Conservation (phyloP, 23 red algal genomes). For the Agarophyton chilense region DNA sequence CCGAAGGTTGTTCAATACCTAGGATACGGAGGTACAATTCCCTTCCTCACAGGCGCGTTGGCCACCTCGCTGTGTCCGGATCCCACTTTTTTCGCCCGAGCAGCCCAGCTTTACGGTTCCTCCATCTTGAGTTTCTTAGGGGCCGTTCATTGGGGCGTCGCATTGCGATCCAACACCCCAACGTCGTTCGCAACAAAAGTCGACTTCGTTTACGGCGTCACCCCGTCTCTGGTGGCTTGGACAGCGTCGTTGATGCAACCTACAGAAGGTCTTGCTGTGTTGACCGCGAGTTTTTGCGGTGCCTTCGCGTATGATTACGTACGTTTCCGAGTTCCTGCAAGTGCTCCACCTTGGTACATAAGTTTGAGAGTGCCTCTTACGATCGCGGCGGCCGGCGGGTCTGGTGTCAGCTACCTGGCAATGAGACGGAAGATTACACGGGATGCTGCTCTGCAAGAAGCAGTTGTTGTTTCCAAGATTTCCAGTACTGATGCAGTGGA, state of each 20-base stretch:
- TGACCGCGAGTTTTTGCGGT: slow-evolving; percentile 21
- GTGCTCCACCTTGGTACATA: slow-evolving; percentile 39
- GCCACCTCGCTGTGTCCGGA: slow-evolving; percentile 10
- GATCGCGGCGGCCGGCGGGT: slow-evolving; percentile 50
- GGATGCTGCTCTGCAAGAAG: background rate
- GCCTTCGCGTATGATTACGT: slow-evolving; percentile 40
- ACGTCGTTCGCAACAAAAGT: background rate
- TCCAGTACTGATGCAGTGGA: too few relatives aligned
- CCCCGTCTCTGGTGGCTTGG: slow-evolving; percentile 34
- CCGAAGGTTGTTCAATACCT: slow-evolving; percentile 39
- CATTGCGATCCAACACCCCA: background rate
- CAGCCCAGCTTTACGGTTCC: slow-evolving; percentile 49
- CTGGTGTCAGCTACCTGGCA: slow-evolving; percentile 24
- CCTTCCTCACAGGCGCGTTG: slow-evolving; percentile 38
- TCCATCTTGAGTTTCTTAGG: slow-evolving; percentile 73
- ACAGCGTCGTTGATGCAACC: slow-evolving; percentile 20
- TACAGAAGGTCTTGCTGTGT: slow-evolving; percentile 25
- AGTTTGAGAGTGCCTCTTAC: slow-evolving; percentile 30
- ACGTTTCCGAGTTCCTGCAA: slow-evolving; percentile 4
- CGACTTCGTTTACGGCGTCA: slow-evolving; percentile 52
- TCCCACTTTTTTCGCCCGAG: background rate
- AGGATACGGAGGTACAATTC: slow-evolving; percentile 49
- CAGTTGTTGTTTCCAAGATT: too few relatives aligned
- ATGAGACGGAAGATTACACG: background rate
- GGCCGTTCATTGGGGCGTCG: slow-evolving; percentile 77